Base-by-base conservation (phyloP, 768 basidiomycete genomes). In the Pulveroboletus sp. region DNA sequence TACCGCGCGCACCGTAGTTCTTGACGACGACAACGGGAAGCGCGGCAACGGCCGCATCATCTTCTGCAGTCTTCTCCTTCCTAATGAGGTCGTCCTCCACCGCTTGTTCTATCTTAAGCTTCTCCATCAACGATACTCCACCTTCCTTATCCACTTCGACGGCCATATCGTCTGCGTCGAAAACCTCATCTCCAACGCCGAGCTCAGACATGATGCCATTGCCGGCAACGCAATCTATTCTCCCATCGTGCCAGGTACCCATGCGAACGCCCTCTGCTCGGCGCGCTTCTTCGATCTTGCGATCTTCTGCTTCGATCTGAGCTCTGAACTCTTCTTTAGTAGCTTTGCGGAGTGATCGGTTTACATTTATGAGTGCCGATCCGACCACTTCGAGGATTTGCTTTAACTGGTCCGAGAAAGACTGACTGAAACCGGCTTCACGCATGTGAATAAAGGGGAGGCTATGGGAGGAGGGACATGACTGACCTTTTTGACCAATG, bases 401-500 rank as follows among this genome's bases (percentile, higher is more conserved):
- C 58, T 87, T 86, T 37, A 97, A 71, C 66, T 97, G 92, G 36
- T 91, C 87, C 16, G 81, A 72, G 13, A 93, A 72, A 3, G 92
- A 84, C 32, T 78, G 84, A 42, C 83, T 85, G 55, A 97, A 72
- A 16, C 96, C 93, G 20, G 89, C 94, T 93, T 51, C 23, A 47
- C 13, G 20, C 6, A 7, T 24, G 34, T 57, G 11, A 53, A 43
- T 50, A 17, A 40, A 32, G 29, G 20, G 29, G 2, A 2, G 16
- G 22, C 5, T 14, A 7, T 19, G 37, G 35, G 6, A 42, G 29
- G 14, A 38, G 11, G 14, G 22, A 9, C 6, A 45, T 7, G 22
- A 49, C 68, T 6, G 46, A 86, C 90, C 81, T 72, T 97, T 97
- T 63, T 96, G 92, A 3, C 96, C 96, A 57, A 96, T 96, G n/a